Evolutionary conservation across 352 stramenopile genomes (phyloP), one percentile per base, ranked within the genome.

Genomic region (Globisporangium alternatum): DNA sequence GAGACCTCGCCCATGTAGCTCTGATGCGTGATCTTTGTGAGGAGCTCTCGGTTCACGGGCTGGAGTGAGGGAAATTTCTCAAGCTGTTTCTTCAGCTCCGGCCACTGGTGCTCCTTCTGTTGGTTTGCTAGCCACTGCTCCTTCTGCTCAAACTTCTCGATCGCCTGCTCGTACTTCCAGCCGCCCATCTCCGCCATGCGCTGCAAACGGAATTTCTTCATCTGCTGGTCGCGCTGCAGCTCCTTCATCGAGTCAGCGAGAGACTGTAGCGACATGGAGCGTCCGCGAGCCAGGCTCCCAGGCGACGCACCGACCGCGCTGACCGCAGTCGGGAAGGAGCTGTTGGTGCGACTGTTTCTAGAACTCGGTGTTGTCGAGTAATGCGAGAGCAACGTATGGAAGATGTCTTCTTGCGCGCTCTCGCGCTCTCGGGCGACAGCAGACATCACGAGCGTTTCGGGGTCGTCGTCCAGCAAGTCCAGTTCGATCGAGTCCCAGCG

Each of bases 361-460:
- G 76, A 66, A 0, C 69, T 53, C 4, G 70, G 35, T 0, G 67
- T 7, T 3, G 69, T 76, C 39, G 68, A 69, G 58, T 89, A 79
- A 62, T 88, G 68, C 49, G 83, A 86, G 10, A 91, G 72, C 25
- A 95, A 58, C 22, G 73, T 68, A 69, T 93, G 78, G 62, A 90
- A 95, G 17, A 90, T 60, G 60, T 95, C 83, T 52, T 95, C 85
- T 13, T 91, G 80, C 2, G 68, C 68, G 22, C 71, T 73, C 65
- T 95, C 81, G 17, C 88, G 86, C 67, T 96, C 86, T 25, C 83
- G 70, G 19, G 83, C 83, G 51, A 93, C 81, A 28, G 82, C 80
- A 21, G 83, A 83, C 85, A 91, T 93, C 64, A 93, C 71, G 39
- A 96, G 76, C 65, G 74, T 88, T 60, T 95, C 88, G n/a, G 83